phyloP scores from a whole-genome alignment of 306 rosid species.

The Malus asiatica region DNA sequence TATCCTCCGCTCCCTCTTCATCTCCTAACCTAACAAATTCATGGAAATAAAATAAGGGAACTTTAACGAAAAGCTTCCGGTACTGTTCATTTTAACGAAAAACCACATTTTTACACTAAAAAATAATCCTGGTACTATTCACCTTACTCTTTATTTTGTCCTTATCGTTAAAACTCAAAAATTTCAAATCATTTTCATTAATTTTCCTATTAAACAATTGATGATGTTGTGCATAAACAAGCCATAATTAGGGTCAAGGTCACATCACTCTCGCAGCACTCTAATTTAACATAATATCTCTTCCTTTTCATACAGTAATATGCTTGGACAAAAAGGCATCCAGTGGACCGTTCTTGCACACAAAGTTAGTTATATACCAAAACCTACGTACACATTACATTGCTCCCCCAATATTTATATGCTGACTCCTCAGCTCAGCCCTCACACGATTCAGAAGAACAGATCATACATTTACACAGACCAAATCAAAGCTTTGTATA shows the following conservation, averaged over 20 bases:
- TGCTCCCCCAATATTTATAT: not conserved
- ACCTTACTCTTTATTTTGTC: too few relatives aligned
- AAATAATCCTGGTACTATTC: too few relatives aligned
- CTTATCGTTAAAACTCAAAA: too few relatives aligned
- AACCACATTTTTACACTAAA: too few relatives aligned
- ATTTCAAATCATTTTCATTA: too few relatives aligned
- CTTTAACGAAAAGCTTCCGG: too few relatives aligned
- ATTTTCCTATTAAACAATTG: too few relatives aligned
- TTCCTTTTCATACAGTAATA: not conserved
- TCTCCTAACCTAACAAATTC: too few relatives aligned
- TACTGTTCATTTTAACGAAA: too few relatives aligned
- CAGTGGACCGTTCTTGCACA: constrained; percentile 4
- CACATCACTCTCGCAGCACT: not conserved
- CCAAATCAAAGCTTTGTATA: not conserved
- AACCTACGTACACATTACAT: not conserved
- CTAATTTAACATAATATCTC: not conserved
- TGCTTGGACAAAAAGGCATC: not conserved
- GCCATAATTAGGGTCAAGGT: not conserved
- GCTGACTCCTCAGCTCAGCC: not conserved
- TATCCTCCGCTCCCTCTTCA: too few relatives aligned
- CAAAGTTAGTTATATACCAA: not conserved
- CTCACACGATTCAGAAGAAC: not conserved
- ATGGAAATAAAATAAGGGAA: too few relatives aligned
- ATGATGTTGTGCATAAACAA: not conserved
- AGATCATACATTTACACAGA: not conserved